Evolutionary conservation across 305 asterid genomes (phyloP).

Genomic region (Plantago rigida): DNA sequence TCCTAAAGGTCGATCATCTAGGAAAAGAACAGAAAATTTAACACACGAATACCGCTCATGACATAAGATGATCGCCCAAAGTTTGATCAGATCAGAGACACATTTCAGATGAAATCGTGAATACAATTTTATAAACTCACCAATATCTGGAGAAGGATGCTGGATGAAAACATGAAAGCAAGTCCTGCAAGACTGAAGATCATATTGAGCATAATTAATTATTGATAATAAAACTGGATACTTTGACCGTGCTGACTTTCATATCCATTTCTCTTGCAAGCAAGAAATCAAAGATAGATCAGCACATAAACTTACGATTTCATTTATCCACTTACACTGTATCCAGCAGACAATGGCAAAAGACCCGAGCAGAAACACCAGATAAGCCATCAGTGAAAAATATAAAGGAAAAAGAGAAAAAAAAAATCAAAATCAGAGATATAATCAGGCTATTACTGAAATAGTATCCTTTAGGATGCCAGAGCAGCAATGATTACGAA

Average conservation of each 20-base stretch:
- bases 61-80: not conserved
- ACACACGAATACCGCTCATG: not conserved
- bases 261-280: constrained; percentile 10
- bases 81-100: no score
- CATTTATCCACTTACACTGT: constrained; percentile 62
- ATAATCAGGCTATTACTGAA: not conserved
- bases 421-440: constrained; percentile 9
- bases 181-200: constrained; percentile 87
- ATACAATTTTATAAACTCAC: constrained; percentile 35
- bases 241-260: constrained; percentile 4
- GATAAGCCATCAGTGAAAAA: constrained; percentile 27
- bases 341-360: constrained; percentile 19
- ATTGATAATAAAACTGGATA: constrained; percentile 15
- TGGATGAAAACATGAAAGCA: constrained; percentile 93
- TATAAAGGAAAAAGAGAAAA: not conserved
- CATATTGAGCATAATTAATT: constrained; percentile 24
- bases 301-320: constrained; percentile 22
- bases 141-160: constrained; percentile 85
- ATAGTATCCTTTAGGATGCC: constrained; percentile 4
- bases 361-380: constrained; percentile 25
- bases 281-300: constrained; percentile 15
- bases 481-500: constrained; percentile 8
- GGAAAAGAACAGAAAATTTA: not conserved
- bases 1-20: not conserved
- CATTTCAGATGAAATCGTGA: constrained; percentile 1